A percentile compares a stretch with the other conserved stretches of the same genome.
Evolutionary conservation across 2,329 filamentous ascomycete genomes (phyloP).

Genomic region (Talaromyces sp.): DNA sequence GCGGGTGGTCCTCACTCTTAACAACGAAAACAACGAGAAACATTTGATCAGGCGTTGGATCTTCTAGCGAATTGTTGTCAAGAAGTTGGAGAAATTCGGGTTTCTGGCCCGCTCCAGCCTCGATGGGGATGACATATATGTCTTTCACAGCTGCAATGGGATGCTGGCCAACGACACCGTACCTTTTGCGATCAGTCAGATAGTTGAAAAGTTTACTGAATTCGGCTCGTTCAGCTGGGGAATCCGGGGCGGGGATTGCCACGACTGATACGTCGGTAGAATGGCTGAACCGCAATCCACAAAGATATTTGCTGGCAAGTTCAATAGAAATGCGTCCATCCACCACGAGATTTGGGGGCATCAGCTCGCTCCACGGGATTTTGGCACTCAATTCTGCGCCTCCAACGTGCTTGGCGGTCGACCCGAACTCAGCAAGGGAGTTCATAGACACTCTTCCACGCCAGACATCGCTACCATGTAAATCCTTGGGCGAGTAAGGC

Average conservation of each 20-base stretch:
- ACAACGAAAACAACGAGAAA: conserved; percentile 83
- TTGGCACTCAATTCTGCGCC: conserved; percentile 69
- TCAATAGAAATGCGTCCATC: conserved; percentile 69
- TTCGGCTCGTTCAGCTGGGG: conserved; percentile 51
- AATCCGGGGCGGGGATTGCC: conserved; percentile 59
- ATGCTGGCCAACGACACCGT: conserved; percentile 80
- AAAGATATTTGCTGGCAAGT: conserved; percentile 86
- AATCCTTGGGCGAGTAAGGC: conserved; percentile 76
- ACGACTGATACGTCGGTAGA: conserved; percentile 81
- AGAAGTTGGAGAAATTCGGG: conserved; percentile 86
- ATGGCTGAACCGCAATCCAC: conserved; percentile 73
- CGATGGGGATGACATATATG: conserved; percentile 83
- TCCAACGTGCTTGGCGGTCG: conserved; percentile 75
- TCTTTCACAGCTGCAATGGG: conserved; percentile 72
- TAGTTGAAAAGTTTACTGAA: conserved; percentile 82
- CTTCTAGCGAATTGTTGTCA: conserved; percentile 75
- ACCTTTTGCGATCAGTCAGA: conserved; percentile 74
- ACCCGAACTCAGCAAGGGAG: conserved; percentile 67
- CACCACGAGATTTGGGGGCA: conserved; percentile 61
- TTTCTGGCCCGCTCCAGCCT: conserved; percentile 60
- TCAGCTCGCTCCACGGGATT: conserved; percentile 68
- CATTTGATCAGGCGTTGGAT: conserved; percentile 65
- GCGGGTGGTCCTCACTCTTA: conserved; percentile 49
- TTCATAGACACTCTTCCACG: conserved; percentile 71
- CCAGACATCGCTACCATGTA: conserved; percentile 71